These are phyloP conservation scores for Cutaneotrichosporon curvatum DNA, from an alignment of 1,284 basidiomycete species.

Conservation along the genomic window DNA sequence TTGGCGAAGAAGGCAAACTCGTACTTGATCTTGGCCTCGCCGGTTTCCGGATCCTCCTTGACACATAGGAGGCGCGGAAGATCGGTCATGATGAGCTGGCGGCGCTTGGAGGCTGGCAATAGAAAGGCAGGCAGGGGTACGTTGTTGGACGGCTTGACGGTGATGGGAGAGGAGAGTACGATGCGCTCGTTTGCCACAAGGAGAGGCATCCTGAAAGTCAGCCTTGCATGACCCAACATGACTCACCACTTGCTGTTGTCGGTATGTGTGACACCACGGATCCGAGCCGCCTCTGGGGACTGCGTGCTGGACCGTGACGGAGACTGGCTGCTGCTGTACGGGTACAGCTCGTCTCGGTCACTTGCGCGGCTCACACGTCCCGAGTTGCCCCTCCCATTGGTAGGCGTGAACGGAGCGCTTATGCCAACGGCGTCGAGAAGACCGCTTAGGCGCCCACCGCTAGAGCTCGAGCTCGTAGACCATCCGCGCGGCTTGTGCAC, in stretches of 20 bases:
- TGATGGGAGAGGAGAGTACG: conserved; percentile 40
- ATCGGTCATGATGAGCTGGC: conserved; percentile 50
- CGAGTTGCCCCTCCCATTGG: conserved; percentile 3
- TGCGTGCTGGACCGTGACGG: conserved; percentile 1
- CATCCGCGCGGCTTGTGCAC: conserved; percentile 14
- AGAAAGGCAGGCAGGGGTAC: conserved; percentile 40
- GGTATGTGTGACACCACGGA: conserved; percentile 3
- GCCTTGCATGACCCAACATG: background rate
- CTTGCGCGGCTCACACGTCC: conserved; percentile 11
- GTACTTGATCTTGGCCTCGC: conserved; percentile 15
- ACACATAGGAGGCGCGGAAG: conserved; percentile 51
- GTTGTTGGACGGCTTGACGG: conserved; percentile 37
- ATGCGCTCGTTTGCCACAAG: conserved; percentile 45
- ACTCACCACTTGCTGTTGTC: conserved; percentile 24
- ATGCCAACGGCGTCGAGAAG: conserved; percentile 37
- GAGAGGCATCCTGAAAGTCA: conserved; percentile 12
- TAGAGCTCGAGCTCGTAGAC: conserved; percentile 32
- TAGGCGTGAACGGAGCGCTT: conserved; percentile 12
- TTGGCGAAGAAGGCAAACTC: conserved; percentile 18
- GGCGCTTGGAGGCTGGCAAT: conserved; percentile 43
- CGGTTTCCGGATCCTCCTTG: conserved; percentile 43
- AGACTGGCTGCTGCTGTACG: background rate
- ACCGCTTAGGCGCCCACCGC: conserved; percentile 26
- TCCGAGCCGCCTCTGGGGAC: conserved; percentile 4
- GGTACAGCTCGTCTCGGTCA: conserved; percentile 6